These are phyloP conservation scores for Xanthoconium stramineum DNA, from an alignment of 768 basidiomycete genomes.

Conservation along the genomic window DNA sequence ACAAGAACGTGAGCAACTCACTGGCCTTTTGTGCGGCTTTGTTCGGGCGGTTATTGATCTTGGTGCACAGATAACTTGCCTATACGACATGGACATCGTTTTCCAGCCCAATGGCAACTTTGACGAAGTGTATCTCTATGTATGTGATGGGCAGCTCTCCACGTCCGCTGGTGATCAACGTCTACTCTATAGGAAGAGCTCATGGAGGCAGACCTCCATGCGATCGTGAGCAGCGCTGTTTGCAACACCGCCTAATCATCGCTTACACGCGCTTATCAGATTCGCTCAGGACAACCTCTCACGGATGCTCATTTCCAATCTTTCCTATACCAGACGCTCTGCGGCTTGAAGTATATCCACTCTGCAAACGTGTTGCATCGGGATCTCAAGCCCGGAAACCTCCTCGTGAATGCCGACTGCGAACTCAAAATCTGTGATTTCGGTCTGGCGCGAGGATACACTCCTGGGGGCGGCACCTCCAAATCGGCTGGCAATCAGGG, in stretches of 20 bases:
- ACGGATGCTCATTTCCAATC: conserved; percentile 93
- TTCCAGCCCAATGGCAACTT: conserved; percentile 90
- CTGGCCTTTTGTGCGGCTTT: not conserved
- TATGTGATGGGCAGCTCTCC: conserved; percentile 35
- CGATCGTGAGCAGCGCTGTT: conserved; percentile 63
- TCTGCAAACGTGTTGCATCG: conserved; percentile 97
- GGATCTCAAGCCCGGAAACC: conserved; percentile 92
- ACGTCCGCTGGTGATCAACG: not conserved
- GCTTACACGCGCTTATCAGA: conserved; percentile 39
- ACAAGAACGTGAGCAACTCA: conserved; percentile 80
- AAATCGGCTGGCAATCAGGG: conserved; percentile 79
- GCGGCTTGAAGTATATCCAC: conserved; percentile 97
- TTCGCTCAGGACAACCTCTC: conserved; percentile 82
- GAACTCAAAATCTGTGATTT: conserved; percentile 99
- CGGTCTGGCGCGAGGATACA: conserved; percentile 92
- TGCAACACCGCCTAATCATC: not conserved
- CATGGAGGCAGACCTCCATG: conserved; percentile 99
- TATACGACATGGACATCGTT: conserved; percentile 99
- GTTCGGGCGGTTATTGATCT: conserved; percentile 2
- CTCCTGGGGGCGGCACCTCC: conserved; percentile 73
- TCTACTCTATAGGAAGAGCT: conserved; percentile 76
- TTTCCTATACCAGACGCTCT: conserved; percentile 97
- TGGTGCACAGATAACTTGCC: conserved; percentile 76
- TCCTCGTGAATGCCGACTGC: conserved; percentile 97
- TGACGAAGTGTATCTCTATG: conserved; percentile 94